These are phyloP conservation scores for Epichloe coenophiala DNA, from an alignment of 2,329 filamentous ascomycete species.

Conservation along the genomic window DNA sequence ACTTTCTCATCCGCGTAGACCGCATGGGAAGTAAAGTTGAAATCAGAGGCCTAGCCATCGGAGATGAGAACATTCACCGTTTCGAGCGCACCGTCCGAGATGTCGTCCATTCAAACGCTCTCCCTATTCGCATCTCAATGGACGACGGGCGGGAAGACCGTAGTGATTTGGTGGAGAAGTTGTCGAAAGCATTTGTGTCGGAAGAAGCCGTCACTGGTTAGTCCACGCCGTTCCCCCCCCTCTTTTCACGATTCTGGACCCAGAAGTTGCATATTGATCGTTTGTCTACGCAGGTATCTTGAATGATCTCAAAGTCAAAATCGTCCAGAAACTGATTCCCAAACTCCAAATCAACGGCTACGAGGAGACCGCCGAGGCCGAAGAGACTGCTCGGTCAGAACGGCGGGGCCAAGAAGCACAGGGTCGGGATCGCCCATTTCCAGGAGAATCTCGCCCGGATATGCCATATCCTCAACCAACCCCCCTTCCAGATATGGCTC, in stretches of 20 bases:
- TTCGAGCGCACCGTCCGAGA: slow-evolving; percentile 63
- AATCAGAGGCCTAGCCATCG: slow-evolving; percentile 63
- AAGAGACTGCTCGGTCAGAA: slow-evolving; percentile 27
- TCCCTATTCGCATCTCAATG: slow-evolving; percentile 43
- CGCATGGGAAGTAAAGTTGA: slow-evolving; percentile 75
- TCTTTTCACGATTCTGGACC: not conserved
- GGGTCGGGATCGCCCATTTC: slow-evolving; percentile 18
- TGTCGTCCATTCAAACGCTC: slow-evolving; percentile 48
- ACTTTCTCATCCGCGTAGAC: slow-evolving; percentile 70
- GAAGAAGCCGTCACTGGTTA: slow-evolving; percentile 44
- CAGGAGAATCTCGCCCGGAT: slow-evolving; percentile 41
- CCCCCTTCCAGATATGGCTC: slow-evolving; percentile 46
- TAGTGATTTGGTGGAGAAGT: slow-evolving; percentile 30
- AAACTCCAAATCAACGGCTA: slow-evolving; percentile 67
- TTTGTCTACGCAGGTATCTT: slow-evolving; percentile 41
- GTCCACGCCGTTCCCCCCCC: not conserved
- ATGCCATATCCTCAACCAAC: slow-evolving; percentile 51
- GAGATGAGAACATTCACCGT: slow-evolving; percentile 67
- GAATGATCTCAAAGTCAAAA: slow-evolving; percentile 57
- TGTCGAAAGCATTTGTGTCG: slow-evolving; percentile 60
- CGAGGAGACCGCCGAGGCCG: slow-evolving; percentile 41
- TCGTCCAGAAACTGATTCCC: slow-evolving; percentile 76
- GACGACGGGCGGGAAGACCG: slow-evolving; percentile 34
- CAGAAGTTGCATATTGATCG: not conserved
- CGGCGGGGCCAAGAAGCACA: slow-evolving; percentile 28